Evolutionary conservation across 495 filamentous ascomycete species (phyloP).

Genomic region (Parmelia sp.): DNA sequence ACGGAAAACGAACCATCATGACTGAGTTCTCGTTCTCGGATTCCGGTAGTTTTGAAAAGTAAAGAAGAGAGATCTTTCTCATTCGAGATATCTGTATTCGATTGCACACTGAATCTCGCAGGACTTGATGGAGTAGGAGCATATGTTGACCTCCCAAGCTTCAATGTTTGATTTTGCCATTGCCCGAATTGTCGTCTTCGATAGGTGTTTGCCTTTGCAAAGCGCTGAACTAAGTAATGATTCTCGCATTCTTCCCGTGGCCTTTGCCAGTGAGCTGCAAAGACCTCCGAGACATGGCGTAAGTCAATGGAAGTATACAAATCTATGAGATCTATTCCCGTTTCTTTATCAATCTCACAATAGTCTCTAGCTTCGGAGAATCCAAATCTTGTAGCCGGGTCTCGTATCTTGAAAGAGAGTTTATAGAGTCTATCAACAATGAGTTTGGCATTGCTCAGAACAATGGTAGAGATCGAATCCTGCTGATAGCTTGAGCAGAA

Average conservation of each 20-base stretch:
- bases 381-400: slow-evolving; percentile 23
- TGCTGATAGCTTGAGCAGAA: slow-evolving; percentile 3
- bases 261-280: slow-evolving; percentile 4
- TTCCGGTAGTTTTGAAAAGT: too few relatives aligned
- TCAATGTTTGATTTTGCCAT: slow-evolving; percentile 27
- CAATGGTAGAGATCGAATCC: slow-evolving; percentile 8
- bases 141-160: slow-evolving; percentile 10
- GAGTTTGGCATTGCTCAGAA: slow-evolving; percentile 18
- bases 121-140: too few relatives aligned
- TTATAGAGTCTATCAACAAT: slow-evolving; percentile 27
- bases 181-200: slow-evolving; percentile 29
- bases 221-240: slow-evolving; percentile 23
- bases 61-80: too few relatives aligned
- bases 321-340: slow-evolving; percentile 22
- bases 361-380: slow-evolving; percentile 20
- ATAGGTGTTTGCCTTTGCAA: slow-evolving; percentile 23
- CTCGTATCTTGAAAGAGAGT: slow-evolving; percentile 26
- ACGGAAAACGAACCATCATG: too few relatives aligned
- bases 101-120: too few relatives aligned
- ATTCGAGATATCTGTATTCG: too few relatives aligned
- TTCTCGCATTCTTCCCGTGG: slow-evolving; percentile 1
- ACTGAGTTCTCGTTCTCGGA: too few relatives aligned
- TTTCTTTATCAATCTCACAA: slow-evolving; percentile 20
- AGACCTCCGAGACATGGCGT: slow-evolving; percentile 19
- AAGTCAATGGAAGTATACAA: slow-evolving; percentile 14